A percentile compares a stretch with the other conserved stretches of the same genome.
These are phyloP conservation scores for Coniochaeta sp. DNA, from an alignment of 2,329 filamentous ascomycete species.

Conservation along the genomic window DNA sequence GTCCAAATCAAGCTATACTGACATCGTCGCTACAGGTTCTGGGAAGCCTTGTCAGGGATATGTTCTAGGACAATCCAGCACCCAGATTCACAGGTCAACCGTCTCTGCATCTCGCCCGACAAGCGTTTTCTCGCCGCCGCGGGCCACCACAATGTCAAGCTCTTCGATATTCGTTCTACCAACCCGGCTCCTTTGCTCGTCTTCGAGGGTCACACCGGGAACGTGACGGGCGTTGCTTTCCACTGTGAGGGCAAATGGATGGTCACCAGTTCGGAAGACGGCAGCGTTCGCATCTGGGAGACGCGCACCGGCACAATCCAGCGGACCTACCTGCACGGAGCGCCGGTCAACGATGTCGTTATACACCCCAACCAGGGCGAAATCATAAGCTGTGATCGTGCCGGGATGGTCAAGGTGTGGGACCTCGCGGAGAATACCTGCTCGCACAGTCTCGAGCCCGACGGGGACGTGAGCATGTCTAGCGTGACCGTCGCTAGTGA, in stretches of 20 bases:
- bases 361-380: constrained; percentile 99
- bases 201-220: constrained; percentile 92
- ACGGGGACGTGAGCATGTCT: constrained; percentile 88
- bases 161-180: constrained; percentile 98
- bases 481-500: constrained; percentile 96
- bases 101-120: constrained; percentile 95
- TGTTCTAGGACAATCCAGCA: constrained; percentile 98
- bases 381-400: constrained; percentile 90
- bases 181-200: constrained; percentile 89
- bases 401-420: constrained; percentile 91
- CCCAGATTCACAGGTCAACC: constrained; percentile 96
- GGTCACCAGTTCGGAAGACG: constrained; percentile 95
- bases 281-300: constrained; percentile 96
- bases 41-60: constrained; percentile 96
- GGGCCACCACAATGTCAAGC: constrained; percentile 77
- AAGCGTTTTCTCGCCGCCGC: constrained; percentile 91
- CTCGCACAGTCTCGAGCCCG: constrained; percentile 90
- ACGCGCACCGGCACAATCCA: constrained; percentile 80
- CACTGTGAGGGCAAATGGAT: constrained; percentile 99
- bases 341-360: constrained; percentile 93
- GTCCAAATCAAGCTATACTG: neutral
- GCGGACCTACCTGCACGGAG: constrained; percentile 85
- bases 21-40: constrained; percentile 57
- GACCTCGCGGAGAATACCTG: constrained; percentile 96
- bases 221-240: constrained; percentile 94